A percentile compares a stretch with the other conserved stretches of the same genome.
phyloP scores from a whole-genome alignment of 2,329 filamentous ascomycete genomes.

The Aureobasidium subglaciale region DNA sequence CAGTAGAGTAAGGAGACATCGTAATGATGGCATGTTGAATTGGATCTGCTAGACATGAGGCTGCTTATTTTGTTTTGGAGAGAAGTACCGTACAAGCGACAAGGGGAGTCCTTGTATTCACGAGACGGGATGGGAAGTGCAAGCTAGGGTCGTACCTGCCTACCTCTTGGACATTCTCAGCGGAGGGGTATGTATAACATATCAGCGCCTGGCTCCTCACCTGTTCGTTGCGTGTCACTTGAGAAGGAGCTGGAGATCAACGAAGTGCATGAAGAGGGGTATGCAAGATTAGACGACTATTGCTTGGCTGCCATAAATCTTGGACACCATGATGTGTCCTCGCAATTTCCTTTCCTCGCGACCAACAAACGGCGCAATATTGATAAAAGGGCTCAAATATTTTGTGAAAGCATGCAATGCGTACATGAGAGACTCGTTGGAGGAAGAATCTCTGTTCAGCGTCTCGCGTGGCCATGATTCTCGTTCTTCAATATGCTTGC shows the following conservation, averaged over 20 bases:
- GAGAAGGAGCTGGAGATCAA: background rate
- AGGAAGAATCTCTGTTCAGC: too few relatives aligned
- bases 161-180: background rate
- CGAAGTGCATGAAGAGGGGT: background rate
- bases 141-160: background rate
- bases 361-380: too few relatives aligned
- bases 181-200: background rate
- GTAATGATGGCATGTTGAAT: background rate
- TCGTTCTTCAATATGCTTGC: too few relatives aligned
- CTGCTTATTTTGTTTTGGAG: too few relatives aligned
- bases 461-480: too few relatives aligned
- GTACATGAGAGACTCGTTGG: too few relatives aligned
- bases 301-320: constrained; percentile 1
- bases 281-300: background rate
- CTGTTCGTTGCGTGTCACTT: background rate
- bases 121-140: background rate
- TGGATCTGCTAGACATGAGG: background rate
- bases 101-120: too few relatives aligned
- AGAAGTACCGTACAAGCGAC: too few relatives aligned
- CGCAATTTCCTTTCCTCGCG: background rate
- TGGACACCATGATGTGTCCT: background rate
- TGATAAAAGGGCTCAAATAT: too few relatives aligned
- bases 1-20: background rate
- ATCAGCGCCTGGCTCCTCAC: background rate
- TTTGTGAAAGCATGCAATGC: too few relatives aligned